phyloP scores from a whole-genome alignment of 129 eudicot genomes.

The Flaveria bidentis region DNA sequence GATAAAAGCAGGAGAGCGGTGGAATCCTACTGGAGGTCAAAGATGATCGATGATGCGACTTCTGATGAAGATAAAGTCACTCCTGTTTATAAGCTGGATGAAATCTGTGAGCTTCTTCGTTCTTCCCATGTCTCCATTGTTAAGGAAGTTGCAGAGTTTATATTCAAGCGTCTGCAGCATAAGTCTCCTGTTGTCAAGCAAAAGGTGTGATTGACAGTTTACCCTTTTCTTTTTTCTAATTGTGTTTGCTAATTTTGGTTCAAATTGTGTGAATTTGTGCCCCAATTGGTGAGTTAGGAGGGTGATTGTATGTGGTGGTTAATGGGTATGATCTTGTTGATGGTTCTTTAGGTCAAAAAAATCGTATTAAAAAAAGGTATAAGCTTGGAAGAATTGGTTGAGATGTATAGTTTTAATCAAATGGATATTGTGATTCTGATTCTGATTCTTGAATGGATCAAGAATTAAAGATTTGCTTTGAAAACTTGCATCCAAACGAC shows the following conservation, averaged over 20 bases:
- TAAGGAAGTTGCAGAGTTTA: conserved; percentile 69
- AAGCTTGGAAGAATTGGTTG: not conserved
- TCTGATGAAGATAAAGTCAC: conserved; percentile 95
- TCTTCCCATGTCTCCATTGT: conserved; percentile 78
- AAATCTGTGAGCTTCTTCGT: conserved; percentile 84
- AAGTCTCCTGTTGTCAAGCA: conserved; percentile 88
- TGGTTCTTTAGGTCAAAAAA: not conserved
- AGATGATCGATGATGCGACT: conserved; percentile 82
- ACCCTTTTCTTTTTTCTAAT: not conserved
- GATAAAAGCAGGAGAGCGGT: conserved; percentile 98
- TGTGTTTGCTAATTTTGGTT: not conserved
- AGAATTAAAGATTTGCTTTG: not conserved
- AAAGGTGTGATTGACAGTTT: conserved; percentile 44
- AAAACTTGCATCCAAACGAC: not conserved
- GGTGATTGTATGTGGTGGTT: not conserved
- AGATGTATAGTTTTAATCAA: too few relatives aligned
- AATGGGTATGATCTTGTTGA: not conserved
- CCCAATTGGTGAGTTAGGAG: not conserved
- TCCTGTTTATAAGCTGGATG: conserved; percentile 90
- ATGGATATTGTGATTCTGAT: conserved; percentile 13
- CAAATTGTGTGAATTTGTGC: not conserved
- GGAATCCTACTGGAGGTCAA: conserved; percentile 95
- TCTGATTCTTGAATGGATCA: conserved; percentile 2
- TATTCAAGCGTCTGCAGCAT: conserved; percentile 80
- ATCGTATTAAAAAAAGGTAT: not conserved